phyloP scores from a whole-genome alignment of 2,329 filamentous ascomycete species.

The Verticillium klebahnii region DNA sequence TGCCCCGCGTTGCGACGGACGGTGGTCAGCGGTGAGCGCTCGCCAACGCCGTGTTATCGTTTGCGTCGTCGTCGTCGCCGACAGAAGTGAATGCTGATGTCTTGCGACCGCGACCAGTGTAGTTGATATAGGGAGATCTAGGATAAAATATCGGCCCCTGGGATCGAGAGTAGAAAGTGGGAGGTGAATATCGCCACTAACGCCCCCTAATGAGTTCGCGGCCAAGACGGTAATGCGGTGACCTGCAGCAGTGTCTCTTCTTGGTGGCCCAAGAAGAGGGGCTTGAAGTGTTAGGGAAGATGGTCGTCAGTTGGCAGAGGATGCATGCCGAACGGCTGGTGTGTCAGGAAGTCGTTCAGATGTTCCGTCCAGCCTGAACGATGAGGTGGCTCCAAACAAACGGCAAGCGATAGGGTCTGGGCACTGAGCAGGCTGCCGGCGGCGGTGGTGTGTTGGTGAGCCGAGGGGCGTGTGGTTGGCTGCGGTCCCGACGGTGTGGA shows the following conservation, averaged over 20 bases:
- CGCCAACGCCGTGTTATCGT: background rate
- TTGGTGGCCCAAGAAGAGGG: background rate
- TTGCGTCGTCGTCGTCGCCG: background rate
- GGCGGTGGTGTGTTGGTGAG: background rate
- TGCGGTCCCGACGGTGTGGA: background rate
- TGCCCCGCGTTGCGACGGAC: background rate
- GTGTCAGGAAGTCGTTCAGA: background rate
- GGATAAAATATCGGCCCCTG: background rate
- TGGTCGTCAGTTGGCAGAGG: background rate
- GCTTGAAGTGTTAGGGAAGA: background rate
- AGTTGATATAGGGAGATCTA: background rate
- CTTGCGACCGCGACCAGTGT: background rate
- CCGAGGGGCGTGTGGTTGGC: background rate
- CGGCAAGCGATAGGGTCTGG: background rate
- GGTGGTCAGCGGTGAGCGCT: background rate
- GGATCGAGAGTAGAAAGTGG: background rate
- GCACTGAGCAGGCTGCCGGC: background rate
- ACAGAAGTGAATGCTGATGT: background rate
- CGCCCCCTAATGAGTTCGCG: background rate
- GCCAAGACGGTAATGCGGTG: background rate
- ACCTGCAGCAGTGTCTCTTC: background rate
- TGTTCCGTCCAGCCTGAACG: background rate
- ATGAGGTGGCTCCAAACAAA: background rate
- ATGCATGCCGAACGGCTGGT: background rate
- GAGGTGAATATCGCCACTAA: background rate